Evolutionary conservation across 176 grass and related monocot species (phyloP).

Genomic region (Puya raimondii): DNA sequence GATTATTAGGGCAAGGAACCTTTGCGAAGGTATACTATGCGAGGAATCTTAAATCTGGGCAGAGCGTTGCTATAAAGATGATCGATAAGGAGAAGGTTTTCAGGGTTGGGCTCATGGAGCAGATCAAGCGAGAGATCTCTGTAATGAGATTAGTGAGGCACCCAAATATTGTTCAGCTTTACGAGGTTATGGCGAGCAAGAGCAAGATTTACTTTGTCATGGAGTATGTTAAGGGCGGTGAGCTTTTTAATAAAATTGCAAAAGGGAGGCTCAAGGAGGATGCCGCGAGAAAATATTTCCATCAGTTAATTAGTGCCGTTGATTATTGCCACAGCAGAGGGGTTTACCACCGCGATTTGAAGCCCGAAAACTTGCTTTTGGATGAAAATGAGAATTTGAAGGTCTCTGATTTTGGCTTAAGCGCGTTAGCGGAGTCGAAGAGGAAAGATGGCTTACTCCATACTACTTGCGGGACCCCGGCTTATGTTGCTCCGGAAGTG

Average conservation of each 20-base stretch:
- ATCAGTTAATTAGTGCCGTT: conserved; percentile 73
- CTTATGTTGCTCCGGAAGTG: conserved; percentile 95
- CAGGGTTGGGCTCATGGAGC: conserved; percentile 80
- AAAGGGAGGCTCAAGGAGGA: conserved; percentile 73
- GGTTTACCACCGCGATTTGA: conserved; percentile 86
- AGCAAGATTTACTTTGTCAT: conserved; percentile 86
- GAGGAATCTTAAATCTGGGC: conserved; percentile 52
- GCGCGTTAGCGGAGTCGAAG: conserved; percentile 68
- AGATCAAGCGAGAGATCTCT: conserved; percentile 90
- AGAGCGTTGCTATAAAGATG: conserved; percentile 88
- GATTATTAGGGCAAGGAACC: conserved; percentile 78
- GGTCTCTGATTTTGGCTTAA: conserved; percentile 97
- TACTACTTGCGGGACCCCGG: conserved; percentile 89
- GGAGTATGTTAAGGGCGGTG: conserved; percentile 91
- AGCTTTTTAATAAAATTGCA: conserved; percentile 78
- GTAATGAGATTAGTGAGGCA: conserved; percentile 88
- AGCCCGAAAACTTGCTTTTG: conserved; percentile 83
- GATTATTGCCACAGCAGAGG: conserved; percentile 94
- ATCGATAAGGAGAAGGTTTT: conserved; percentile 86
- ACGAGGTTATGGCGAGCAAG: conserved; percentile 93
- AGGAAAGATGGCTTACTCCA: conserved; percentile 77
- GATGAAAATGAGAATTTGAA: conserved; percentile 87
- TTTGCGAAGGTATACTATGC: conserved; percentile 97
- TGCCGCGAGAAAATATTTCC: conserved; percentile 71
- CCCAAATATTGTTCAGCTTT: conserved; percentile 75